Base-by-base conservation (phyloP, 1,284 basidiomycete species). In the Cutaneotrichosporon cutaneum region DNA sequence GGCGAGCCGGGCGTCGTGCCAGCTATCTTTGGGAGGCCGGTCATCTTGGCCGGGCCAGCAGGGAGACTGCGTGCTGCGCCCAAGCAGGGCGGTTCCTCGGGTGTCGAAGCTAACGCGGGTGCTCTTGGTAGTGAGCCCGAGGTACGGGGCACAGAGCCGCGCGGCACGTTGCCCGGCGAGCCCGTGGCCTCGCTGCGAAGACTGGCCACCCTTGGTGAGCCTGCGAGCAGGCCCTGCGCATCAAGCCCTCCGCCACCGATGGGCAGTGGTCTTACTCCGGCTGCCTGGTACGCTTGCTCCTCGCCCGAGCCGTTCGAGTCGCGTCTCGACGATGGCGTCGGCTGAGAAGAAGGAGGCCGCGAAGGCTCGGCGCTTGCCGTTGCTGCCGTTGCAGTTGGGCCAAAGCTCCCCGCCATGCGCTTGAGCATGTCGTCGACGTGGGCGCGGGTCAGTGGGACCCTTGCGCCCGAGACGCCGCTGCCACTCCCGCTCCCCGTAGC, bases 391-490 rank as follows among this genome's bases (percentile, higher is more conserved):
- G 32, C 35, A 35, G 33, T 33, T 13, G 33, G 52, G 32, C 32
- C n/a, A 24, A 65, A 65, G 47, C 71, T 73, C 8, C 76, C 76
- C 1, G 69, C 72, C 74, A 80, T 76, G 30, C 69, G 70, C 30
- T 67, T 69, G 13, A 80, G 66, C 59, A 72, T 69, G 54, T 76
- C 77, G 42, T 78, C 76, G 33, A 79, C 70, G 27, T 75, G 73
- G 11, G 72, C 63, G 39, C 72, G 65, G 0, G 78, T 80, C 27
- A 78, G 59, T 0, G 77, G 78, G 11, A 68, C 65, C 30, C 76
- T 59, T 32, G 54, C 50, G 35, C 60, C 54, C 13, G 55, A 56
- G 21, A 39, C 30, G n/a, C 26, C n/a, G 30, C 42, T 47, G 45
- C 55, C 44, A 32, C 56, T 58, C 8, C 14, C 64, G 22, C 22